These are phyloP conservation scores for Kodamaea nitidulidarum DNA, from an alignment of 805 yeast species.

Conservation along the genomic window DNA sequence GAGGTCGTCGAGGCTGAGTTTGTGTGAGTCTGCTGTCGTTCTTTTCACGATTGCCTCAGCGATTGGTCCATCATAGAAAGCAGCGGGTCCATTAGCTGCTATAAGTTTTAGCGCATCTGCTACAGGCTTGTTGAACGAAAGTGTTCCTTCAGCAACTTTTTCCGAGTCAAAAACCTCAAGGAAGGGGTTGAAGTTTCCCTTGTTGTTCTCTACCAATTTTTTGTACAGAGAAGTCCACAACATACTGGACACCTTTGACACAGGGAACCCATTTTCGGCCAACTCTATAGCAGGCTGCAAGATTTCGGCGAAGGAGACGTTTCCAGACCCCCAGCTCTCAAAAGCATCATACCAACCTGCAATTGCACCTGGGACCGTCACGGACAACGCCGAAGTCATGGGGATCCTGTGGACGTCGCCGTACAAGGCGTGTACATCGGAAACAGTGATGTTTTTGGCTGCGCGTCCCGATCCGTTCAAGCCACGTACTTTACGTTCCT, in stretches of 20 bases:
- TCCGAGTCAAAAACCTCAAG: slow-evolving; percentile 24
- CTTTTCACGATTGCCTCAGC: slow-evolving; percentile 62
- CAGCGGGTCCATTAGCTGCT: slow-evolving; percentile 56
- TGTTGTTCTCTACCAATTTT: background rate
- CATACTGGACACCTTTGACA: slow-evolving; percentile 52
- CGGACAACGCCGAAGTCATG: slow-evolving; percentile 49
- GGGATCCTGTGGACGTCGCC: slow-evolving; percentile 50
- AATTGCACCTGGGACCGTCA: slow-evolving; percentile 75
- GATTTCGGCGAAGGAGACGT: slow-evolving; percentile 53
- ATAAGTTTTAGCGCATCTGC: slow-evolving; percentile 52
- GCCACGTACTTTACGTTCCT: slow-evolving; percentile 52
- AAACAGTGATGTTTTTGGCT: slow-evolving; percentile 47
- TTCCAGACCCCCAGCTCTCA: slow-evolving; percentile 70
- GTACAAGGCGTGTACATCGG: slow-evolving; percentile 39
- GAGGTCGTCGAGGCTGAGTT: slow-evolving; percentile 54
- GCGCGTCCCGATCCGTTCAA: slow-evolving; percentile 76
- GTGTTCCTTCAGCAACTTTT: slow-evolving; percentile 46
- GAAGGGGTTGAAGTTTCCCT: slow-evolving; percentile 32
- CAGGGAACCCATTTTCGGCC: slow-evolving; percentile 65
- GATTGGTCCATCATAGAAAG: slow-evolving; percentile 66
- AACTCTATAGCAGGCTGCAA: slow-evolving; percentile 63
- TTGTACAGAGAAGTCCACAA: slow-evolving; percentile 37
- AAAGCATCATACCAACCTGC: slow-evolving; percentile 76
- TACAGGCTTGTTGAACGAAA: slow-evolving; percentile 47
- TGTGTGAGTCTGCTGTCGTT: slow-evolving; percentile 51